phyloP scores from a whole-genome alignment of 164 flowering plant species.

The Aristolochia contorta region DNA sequence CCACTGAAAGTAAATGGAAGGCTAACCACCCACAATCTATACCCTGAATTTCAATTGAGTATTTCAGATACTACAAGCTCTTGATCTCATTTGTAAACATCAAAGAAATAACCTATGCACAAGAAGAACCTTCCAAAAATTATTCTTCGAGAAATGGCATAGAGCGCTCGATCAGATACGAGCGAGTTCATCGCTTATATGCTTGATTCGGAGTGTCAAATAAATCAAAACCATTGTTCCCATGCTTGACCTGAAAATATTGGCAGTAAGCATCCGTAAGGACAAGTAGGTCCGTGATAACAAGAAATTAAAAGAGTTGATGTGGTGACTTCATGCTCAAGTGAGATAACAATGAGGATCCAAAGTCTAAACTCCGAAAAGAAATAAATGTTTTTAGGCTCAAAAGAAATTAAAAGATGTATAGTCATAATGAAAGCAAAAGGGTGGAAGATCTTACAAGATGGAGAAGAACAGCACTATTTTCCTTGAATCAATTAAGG shows the following conservation, averaged over 20 bases:
- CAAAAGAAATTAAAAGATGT: neutral
- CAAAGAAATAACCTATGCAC: too few relatives aligned
- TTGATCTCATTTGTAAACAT: too few relatives aligned
- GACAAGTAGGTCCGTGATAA: neutral
- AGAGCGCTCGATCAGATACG: constrained; percentile 4
- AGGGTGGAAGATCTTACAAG: constrained; percentile 39
- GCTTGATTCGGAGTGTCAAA: constrained; percentile 59
- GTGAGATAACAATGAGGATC: too few relatives aligned
- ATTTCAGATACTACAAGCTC: too few relatives aligned
- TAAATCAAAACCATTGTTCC: constrained; percentile 69
- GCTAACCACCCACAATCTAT: too few relatives aligned
- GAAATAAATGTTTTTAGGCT: neutral
- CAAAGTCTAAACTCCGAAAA: too few relatives aligned
- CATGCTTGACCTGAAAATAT: constrained; percentile 56
- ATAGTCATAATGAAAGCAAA: neutral
- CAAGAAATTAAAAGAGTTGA: neutral
- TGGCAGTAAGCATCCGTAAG: neutral
- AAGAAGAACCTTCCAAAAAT: too few relatives aligned
- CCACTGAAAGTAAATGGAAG: too few relatives aligned
- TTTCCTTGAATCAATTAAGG: constrained; percentile 65
- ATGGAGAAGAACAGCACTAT: constrained; percentile 60
- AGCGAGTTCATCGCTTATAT: constrained; percentile 28
- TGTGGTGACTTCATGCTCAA: too few relatives aligned
- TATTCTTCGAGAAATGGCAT: neutral
- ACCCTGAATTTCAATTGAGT: too few relatives aligned